Evolutionary conservation across 805 yeast genomes (phyloP).

Genomic region (Kodamaea fukazawae): DNA sequence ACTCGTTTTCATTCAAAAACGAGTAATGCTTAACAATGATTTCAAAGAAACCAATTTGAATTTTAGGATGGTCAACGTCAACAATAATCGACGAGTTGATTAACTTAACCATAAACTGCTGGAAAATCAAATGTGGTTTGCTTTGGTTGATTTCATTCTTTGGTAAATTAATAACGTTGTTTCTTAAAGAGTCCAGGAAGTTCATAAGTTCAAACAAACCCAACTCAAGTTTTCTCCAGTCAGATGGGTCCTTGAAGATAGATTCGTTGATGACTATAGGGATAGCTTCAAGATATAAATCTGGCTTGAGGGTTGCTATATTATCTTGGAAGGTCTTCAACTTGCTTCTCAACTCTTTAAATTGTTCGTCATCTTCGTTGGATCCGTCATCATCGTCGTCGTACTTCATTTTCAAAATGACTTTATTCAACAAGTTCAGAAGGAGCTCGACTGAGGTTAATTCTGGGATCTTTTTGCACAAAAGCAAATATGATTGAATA

Average conservation of each 20-base stretch:
- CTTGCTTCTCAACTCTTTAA: constrained; percentile 71
- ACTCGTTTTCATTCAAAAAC: constrained; percentile 48
- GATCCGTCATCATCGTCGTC: constrained; percentile 70
- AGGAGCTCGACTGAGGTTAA: constrained; percentile 48
- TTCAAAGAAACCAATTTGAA: constrained; percentile 82
- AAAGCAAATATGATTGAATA: constrained; percentile 67
- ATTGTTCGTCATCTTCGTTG: constrained; percentile 68
- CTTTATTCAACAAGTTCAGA: constrained; percentile 60
- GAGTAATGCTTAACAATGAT: constrained; percentile 75
- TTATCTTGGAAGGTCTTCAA: constrained; percentile 83
- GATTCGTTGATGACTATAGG: constrained; percentile 55
- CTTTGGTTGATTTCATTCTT: constrained; percentile 64
- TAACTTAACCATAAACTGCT: constrained; percentile 57
- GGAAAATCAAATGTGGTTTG: constrained; percentile 60
- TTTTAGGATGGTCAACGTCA: constrained; percentile 68
- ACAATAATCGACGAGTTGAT: constrained; percentile 47
- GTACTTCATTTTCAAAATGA: constrained; percentile 74
- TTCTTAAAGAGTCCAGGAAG: constrained; percentile 75
- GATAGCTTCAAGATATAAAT: constrained; percentile 57
- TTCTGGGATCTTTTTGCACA: constrained; percentile 55
- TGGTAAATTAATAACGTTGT: constrained; percentile 68
- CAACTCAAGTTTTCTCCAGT: constrained; percentile 84
- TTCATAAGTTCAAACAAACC: constrained; percentile 81
- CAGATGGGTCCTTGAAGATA: constrained; percentile 28
- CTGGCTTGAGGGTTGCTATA: constrained; percentile 56